These are phyloP conservation scores for Saccharomycopsis sp. DNA, from an alignment of 805 yeast species.

Conservation along the genomic window DNA sequence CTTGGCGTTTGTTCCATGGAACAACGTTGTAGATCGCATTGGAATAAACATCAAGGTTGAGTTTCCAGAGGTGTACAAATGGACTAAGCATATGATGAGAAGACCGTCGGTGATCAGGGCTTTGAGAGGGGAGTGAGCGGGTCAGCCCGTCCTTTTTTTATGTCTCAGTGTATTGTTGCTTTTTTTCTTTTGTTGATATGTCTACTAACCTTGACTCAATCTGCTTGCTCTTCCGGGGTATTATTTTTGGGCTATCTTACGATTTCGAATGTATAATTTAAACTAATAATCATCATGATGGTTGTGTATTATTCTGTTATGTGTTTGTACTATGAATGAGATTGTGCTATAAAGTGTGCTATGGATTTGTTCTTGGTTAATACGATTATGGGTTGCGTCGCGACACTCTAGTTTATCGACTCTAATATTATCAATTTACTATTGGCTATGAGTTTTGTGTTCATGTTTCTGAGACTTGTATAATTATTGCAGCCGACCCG, in stretches of 20 bases:
- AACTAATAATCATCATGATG: neutral
- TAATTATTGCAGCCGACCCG: no score
- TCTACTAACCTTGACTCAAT: neutral
- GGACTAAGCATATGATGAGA: conserved; percentile 95
- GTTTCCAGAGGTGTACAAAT: conserved; percentile 91
- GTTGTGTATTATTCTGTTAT: no score
- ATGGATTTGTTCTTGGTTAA: no score
- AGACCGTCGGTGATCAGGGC: conserved; percentile 89
- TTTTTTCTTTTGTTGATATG: no score
- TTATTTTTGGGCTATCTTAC: neutral
- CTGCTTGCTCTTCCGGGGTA: neutral
- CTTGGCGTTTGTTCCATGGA: conserved; percentile 92
- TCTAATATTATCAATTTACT: no score
- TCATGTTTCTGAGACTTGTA: no score
- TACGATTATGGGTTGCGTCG: no score
- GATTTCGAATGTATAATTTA: neutral
- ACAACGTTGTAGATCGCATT: conserved; percentile 86
- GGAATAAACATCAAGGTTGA: conserved; percentile 84
- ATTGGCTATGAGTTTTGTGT: no score
- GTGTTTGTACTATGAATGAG: no score
- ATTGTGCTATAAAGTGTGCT: no score
- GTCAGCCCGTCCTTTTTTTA: neutral
- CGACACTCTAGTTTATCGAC: no score
- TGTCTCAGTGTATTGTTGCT: neutral
- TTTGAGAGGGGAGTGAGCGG: conserved; percentile 54